phyloP scores from a whole-genome alignment of 192 early-diverging fungal species.

The Geranomyces variabilis region DNA sequence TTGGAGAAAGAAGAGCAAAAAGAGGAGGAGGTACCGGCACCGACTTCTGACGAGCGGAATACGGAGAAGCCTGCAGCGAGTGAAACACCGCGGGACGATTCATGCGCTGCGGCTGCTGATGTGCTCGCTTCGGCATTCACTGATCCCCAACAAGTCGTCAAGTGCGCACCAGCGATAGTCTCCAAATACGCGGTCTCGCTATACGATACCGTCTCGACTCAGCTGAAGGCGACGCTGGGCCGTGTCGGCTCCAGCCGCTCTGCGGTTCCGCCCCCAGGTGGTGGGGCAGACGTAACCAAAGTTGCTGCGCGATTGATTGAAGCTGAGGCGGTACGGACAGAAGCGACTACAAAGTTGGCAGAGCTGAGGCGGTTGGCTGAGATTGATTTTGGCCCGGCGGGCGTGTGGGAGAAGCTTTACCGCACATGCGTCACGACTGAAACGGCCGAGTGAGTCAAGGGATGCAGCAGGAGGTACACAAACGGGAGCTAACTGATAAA shows the following conservation, averaged over 20 bases:
- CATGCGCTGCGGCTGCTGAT: too few species aligned
- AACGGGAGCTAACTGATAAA: neutral
- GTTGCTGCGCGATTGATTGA: slow-evolving; percentile 26
- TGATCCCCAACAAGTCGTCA: neutral
- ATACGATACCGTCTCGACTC: neutral
- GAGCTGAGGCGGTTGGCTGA: slow-evolving; percentile 57
- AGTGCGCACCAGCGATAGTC: neutral
- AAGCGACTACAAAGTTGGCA: slow-evolving; percentile 32
- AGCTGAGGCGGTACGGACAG: slow-evolving; percentile 32
- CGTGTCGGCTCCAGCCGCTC: neutral
- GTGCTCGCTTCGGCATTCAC: neutral
- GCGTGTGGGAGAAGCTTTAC: slow-evolving; percentile 69
- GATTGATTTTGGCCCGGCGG: slow-evolving; percentile 73
- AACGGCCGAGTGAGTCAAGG: slow-evolving; percentile 63
- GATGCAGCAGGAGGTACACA: too few species aligned
- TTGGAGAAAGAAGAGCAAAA: slow-evolving; percentile 6
- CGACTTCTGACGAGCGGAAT: neutral
- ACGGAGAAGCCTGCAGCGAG: too few species aligned
- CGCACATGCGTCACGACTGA: slow-evolving; percentile 73
- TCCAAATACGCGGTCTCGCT: neutral
- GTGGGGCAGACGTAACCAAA: neutral
- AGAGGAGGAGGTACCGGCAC: neutral
- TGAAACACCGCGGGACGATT: too few species aligned
- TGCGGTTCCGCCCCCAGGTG: neutral
- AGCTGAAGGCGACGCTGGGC: neutral